Base-by-base conservation (phyloP, 257 asterid species). In the Vinca minor region DNA sequence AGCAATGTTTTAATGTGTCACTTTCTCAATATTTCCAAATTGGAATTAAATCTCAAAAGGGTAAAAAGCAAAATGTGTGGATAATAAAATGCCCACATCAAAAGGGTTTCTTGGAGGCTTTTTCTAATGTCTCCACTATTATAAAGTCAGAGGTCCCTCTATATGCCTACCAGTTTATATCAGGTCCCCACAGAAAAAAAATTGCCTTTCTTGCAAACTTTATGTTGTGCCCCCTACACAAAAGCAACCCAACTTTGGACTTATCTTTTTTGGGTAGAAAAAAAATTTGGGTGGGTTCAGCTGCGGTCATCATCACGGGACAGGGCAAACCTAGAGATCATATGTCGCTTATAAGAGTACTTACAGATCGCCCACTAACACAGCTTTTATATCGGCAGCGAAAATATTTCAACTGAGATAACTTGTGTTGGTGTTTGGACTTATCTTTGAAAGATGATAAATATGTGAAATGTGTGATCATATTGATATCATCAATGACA, bases 401-500 rank as follows among this genome's bases (percentile, higher is more conserved):
- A n/a, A n/a, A n/a, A n/a, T n/a, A n/a, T n/a, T n/a, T n/a, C n/a
- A n/a, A n/a, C n/a, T n/a, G n/a, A n/a, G n/a, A n/a, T n/a, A n/a
- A n/a, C n/a, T n/a, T n/a, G n/a, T n/a, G n/a, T n/a, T n/a, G n/a
- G n/a, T n/a, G n/a, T n/a, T n/a, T n/a, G n/a, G n/a, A n/a, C 11
- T 14, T 14, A n/a, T 20, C 6, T 48, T 48, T 48, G 28, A 7
- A n/a, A 48, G 12, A 26, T 5, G 49, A n/a, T n/a, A 42, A 62
- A 17, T 1, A 13, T 17, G 54, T n/a, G 7, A 42, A 26, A 47
- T n/a, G 13, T 31, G 4, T 1, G 45, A 46, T 21, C 34, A 34
- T n/a, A 39, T 11, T 32, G 68, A 32, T 7, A 21, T 63, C 68
- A 63, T 18, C 11, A 29, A 13, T 63, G 68, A 48, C 68, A 21